phyloP scores from a whole-genome alignment of 495 filamentous ascomycete species.

The Recurvomyces mirabilis region DNA sequence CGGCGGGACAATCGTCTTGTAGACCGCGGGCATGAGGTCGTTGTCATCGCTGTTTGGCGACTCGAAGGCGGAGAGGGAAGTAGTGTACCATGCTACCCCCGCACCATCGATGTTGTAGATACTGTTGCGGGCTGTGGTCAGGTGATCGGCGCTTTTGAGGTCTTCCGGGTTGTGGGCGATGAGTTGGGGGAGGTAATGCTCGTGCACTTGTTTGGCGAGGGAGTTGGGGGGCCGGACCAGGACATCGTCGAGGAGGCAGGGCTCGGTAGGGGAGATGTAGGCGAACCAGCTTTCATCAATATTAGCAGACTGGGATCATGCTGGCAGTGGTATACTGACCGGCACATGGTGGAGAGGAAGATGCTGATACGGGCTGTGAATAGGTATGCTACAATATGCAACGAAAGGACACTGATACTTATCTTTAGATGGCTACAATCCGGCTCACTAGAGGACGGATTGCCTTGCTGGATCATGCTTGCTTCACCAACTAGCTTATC shows the following conservation, averaged over 20 bases:
- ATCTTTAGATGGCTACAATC: too few species aligned
- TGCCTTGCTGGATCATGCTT: too few species aligned
- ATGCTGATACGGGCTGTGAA: not conserved
- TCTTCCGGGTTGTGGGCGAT: conserved; percentile 33
- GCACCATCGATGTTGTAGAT: conserved; percentile 41
- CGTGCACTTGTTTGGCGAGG: conserved; percentile 37
- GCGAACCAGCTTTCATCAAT: conserved; percentile 30
- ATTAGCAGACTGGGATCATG: not conserved
- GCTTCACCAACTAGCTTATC: too few species aligned
- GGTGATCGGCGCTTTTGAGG: conserved; percentile 16
- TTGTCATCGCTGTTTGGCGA: conserved; percentile 11
- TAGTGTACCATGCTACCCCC: conserved; percentile 37
- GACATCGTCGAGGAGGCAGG: conserved; percentile 31
- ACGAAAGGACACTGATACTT: too few species aligned
- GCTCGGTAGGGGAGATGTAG: conserved; percentile 30
- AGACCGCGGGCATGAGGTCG: conserved; percentile 32
- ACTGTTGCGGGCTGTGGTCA: conserved; percentile 35
- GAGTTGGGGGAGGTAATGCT: conserved; percentile 40
- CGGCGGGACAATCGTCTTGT: conserved; percentile 38
- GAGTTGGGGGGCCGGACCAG: conserved; percentile 33
- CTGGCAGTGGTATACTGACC: conserved; percentile 3
- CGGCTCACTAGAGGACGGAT: too few species aligned
- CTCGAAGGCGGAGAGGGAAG: conserved; percentile 26
- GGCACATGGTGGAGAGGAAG: conserved; percentile 13
- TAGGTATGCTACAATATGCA: not conserved